Evolutionary conservation across 2,329 filamentous ascomycete genomes (phyloP), one percentile per base, ranked within the genome.

Genomic region (Fusarium floridanum): DNA sequence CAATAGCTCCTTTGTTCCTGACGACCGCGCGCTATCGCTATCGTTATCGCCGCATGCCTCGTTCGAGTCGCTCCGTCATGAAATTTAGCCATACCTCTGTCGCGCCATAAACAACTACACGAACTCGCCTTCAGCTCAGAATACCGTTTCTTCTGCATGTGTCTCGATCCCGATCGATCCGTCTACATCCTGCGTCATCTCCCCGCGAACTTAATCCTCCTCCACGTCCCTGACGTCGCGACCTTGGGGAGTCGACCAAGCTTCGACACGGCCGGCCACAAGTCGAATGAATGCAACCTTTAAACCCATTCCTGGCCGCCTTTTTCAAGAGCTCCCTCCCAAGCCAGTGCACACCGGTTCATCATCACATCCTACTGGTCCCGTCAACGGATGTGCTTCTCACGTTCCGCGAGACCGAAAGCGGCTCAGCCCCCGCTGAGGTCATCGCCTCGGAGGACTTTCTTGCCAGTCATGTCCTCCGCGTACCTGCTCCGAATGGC

Each of bases 261-360:
- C 67, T 74, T 77, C 73, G 75, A 79, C 66, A 76, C 74, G 66
- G 67, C 77, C 73, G 73, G 65, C 64, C 68, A 65, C 73, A 79
- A 82, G 81, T 77, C 82, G 83, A 83, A 81, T 84, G 83, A 85
- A 98, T 98, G 95, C 95, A 95, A 92, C 95, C 97, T 88, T 90
- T 98, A 92, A 99, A 99, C 87, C 97, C 97, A 84, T 98, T 98
- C 86, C 90, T 99, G 85, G 93, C 94, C 88, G 95, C 96, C 89
- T 98, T 99, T 91, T 98, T 98, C 90, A 95, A 95, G 88, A 98
- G 95, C 90, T 92, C 94, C 84, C 90, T 98, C 82, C 93, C 94
- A 78, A 88, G 93, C 80, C 96, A 98, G 91, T 98, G 97, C 88
- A 91, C 92, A 74, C 95, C 97, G 65, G 90, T 95, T 75, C 93